These are phyloP conservation scores for Ceratocystis eucalypticola DNA, from an alignment of 2,329 filamentous ascomycete genomes.

Conservation along the genomic window DNA sequence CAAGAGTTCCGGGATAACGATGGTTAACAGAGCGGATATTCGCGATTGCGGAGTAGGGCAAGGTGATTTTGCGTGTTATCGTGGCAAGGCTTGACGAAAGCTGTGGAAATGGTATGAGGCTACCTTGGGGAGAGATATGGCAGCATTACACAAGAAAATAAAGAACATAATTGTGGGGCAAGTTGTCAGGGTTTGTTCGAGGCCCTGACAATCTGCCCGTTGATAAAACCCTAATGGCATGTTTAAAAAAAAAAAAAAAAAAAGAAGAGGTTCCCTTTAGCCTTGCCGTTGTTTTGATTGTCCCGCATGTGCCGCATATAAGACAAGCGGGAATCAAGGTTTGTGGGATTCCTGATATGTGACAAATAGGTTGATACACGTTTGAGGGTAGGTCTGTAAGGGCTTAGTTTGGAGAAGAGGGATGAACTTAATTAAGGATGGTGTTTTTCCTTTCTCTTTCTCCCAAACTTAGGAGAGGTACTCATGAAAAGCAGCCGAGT, in stretches of 20 bases:
- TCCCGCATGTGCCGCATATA: neutral
- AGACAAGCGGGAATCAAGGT: neutral
- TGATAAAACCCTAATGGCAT: no score
- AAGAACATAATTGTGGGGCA: neutral
- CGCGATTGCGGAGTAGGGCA: neutral
- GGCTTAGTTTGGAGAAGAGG: neutral
- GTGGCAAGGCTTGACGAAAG: neutral
- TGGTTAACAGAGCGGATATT: neutral
- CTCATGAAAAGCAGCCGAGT: no score
- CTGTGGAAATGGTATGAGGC: neutral
- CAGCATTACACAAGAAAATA: neutral
- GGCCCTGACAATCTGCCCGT: neutral
- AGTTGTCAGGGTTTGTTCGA: neutral
- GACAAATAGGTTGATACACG: neutral
- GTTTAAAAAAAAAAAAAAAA: no score
- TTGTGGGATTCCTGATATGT: neutral
- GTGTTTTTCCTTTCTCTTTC: neutral
- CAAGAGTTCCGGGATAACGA: neutral
- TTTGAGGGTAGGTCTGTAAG: neutral
- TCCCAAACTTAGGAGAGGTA: neutral
- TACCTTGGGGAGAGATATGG: neutral
- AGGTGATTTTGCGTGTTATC: neutral
- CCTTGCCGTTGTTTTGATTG: neutral
- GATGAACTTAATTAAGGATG: neutral
- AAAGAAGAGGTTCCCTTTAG: neutral